Evolutionary conservation across 345 rosid species (phyloP), one percentile per base, ranked within the genome.

Genomic region (Rhizophora apiculata): DNA sequence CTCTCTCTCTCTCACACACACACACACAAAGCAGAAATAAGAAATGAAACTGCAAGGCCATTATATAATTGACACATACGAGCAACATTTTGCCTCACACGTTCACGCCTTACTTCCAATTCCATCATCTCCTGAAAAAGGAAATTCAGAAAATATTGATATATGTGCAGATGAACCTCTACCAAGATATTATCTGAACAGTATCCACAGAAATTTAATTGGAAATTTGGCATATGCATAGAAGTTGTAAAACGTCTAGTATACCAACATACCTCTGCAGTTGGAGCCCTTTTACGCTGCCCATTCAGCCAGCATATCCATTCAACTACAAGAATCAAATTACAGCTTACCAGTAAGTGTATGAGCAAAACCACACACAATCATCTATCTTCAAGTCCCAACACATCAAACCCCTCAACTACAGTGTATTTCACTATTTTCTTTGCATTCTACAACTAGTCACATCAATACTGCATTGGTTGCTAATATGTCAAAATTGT

Each of bases 281-380:
- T 82, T 15, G 98, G 96, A 80, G 96, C 91, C 59, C 49, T 82
- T 79, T 87, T 95, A 4, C 96, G 87, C 85, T 95, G 99, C 61
- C 98, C 98, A 58, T 90, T 92, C 78, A 92, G 83, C 99, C 98
- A 95, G 82, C 96, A 88, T 74, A 95, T 95, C 99, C 98, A 95
- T 83, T 95, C 99, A 84, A 87, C 99, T 91, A 72, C 86, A 87
- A 65, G 15, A 74, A 55, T 67, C 63, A 66, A 74, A 76, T 63
- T 18, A 34, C 24, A 68, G 31, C 43, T 27, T 66, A 67, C 53
- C 56, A 68, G 63, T 71, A 21, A 19, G 58, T 9, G 62, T 24
- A 46, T 48, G 48, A 68, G 57, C 65, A 21, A 70, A 65, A 48
- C 19, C 56, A 55, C 39, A 43, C 30, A 43, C 39, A 31, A 10